phyloP scores from a whole-genome alignment of 176 grass and related monocot species.

The Carex myosuroides region DNA sequence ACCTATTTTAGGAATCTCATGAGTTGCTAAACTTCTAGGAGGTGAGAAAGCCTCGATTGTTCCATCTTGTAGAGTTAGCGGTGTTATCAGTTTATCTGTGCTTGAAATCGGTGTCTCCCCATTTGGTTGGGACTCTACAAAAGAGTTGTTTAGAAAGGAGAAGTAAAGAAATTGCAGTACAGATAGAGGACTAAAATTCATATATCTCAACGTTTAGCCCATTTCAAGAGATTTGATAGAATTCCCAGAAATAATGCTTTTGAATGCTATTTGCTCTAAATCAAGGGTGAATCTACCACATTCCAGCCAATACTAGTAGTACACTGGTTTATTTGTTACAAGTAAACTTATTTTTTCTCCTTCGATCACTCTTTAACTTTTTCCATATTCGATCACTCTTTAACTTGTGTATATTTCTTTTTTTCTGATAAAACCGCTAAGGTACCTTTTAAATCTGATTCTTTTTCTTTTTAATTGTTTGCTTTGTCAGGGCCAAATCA shows the following conservation, averaged over 20 bases:
- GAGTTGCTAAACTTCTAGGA: conserved; percentile 32
- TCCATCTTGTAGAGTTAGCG: conserved; percentile 13
- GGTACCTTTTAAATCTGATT: not conserved
- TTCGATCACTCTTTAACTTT: not conserved
- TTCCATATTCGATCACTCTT: not conserved
- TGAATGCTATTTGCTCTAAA: not conserved
- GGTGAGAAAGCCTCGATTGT: conserved; percentile 18
- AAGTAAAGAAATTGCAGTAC: not conserved
- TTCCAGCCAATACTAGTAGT: not conserved
- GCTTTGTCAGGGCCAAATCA: not conserved
- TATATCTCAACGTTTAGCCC: not conserved
- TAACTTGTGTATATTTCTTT: no score
- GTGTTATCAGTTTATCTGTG: conserved; percentile 36
- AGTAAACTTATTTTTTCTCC: not conserved
- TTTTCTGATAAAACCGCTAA: no score
- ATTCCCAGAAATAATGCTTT: not conserved
- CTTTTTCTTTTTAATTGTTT: not conserved
- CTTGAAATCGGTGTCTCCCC: conserved; percentile 42
- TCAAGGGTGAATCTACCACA: not conserved
- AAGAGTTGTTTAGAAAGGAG: not conserved
- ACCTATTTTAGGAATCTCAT: conserved; percentile 42
- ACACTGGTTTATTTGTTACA: not conserved
- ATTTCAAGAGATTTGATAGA: not conserved
- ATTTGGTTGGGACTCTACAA: conserved; percentile 25
- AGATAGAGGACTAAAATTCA: not conserved